Conservation (phyloP, 2,329 filamentous ascomycete genomes). For the Plenodomus lindquistii region DNA sequence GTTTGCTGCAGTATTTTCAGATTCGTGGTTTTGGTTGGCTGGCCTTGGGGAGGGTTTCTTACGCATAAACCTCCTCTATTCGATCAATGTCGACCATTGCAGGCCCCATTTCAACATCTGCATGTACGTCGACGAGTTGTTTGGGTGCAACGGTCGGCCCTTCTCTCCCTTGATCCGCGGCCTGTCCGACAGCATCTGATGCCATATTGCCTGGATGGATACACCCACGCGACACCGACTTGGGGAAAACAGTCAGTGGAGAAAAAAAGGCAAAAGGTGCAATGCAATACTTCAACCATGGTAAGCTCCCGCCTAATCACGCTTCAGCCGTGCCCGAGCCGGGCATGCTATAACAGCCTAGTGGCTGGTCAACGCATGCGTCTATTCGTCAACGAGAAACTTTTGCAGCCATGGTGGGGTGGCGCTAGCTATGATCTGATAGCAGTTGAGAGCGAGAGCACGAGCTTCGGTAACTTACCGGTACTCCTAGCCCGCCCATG, state of each 20-base stretch:
- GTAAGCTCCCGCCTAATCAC: background rate
- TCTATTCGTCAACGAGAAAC: conserved; percentile 16
- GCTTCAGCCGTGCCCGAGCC: background rate
- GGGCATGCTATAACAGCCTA: background rate
- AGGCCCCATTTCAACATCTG: conserved; percentile 39
- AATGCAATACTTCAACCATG: background rate
- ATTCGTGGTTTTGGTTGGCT: background rate
- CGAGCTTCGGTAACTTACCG: conserved; percentile 1
- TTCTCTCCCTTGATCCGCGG: conserved; percentile 23
- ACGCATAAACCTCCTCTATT: conserved; percentile 45
- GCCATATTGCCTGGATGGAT: conserved; percentile 20
- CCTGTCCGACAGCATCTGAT: conserved; percentile 16
- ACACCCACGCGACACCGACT: background rate
- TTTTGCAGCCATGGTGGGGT: conserved; percentile 25
- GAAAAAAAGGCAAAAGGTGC: background rate
- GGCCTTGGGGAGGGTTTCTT: conserved; percentile 6
- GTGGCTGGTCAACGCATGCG: background rate
- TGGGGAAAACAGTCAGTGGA: conserved; percentile 13
- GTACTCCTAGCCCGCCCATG: conserved; percentile 5
- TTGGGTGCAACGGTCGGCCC: conserved; percentile 19
- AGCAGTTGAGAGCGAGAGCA: conserved; percentile 10
- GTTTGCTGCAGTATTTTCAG: conserved; percentile 50
- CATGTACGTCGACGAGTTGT: conserved; percentile 29
- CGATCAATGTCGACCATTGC: conserved; percentile 41
- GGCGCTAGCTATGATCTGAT: conserved; percentile 21